Conservation (phyloP, 2,329 filamentous ascomycete species). For the Pseudogymnoascus sp. region DNA sequence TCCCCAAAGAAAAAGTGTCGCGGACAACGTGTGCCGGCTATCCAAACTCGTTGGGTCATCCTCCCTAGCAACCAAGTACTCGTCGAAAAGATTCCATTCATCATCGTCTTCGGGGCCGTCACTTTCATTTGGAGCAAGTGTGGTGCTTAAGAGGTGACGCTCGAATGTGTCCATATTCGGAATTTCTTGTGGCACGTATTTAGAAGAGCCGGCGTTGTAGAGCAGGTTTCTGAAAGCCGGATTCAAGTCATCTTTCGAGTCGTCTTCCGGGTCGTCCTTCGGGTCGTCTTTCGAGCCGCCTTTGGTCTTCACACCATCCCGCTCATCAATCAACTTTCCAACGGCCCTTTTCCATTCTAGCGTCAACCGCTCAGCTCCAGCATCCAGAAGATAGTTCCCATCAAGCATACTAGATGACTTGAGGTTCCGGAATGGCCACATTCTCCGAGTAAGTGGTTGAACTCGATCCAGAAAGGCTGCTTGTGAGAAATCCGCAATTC, state of each 20-base stretch:
- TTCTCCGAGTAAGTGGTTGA: too few relatives aligned
- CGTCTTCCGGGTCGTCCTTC: neutral
- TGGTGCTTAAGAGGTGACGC: neutral
- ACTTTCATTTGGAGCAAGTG: neutral
- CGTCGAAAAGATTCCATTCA: neutral
- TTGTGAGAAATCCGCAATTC: too few relatives aligned
- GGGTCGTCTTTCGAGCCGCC: neutral
- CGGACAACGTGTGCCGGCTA: neutral
- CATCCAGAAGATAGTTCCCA: neutral
- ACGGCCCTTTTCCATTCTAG: neutral
- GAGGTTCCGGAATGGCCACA: neutral
- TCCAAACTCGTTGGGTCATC: neutral
- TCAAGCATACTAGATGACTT: neutral
- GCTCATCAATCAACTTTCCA: neutral
- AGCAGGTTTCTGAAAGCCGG: neutral
- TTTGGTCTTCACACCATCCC: neutral
- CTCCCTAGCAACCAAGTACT: neutral
- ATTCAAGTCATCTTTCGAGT: neutral
- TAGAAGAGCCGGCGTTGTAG: neutral
- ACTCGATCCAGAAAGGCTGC: too few relatives aligned
- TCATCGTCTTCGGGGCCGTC: neutral
- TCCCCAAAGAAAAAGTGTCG: neutral
- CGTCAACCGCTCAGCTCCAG: neutral
- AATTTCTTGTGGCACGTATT: neutral
- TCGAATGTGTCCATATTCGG: neutral